phyloP scores from a whole-genome alignment of 1,139 yeast genomes.

The Debaryomyces robertsiae region DNA sequence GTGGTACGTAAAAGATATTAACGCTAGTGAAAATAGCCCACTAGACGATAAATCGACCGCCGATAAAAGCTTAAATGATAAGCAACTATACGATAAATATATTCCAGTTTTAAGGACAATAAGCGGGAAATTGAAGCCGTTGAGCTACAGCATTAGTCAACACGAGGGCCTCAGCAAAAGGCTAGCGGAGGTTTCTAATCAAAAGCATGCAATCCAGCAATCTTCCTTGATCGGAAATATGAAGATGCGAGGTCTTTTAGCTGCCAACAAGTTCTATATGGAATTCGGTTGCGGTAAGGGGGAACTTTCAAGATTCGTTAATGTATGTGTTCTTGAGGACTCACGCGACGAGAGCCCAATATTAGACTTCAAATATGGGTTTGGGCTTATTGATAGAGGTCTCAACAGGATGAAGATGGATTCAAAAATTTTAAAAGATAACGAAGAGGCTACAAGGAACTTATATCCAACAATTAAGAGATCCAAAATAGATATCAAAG shows the following conservation, averaged over 20 bases:
- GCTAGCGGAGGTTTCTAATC: constrained; percentile 52
- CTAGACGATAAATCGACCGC: constrained; percentile 16
- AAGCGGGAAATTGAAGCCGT: constrained; percentile 18
- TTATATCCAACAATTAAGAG: constrained; percentile 47
- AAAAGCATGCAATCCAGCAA: constrained; percentile 83
- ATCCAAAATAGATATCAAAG: constrained; percentile 77
- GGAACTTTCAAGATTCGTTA: constrained; percentile 74
- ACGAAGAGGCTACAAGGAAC: constrained; percentile 25
- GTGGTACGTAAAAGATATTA: constrained; percentile 49
- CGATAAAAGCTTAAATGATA: constrained; percentile 15
- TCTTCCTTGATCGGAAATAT: constrained; percentile 77
- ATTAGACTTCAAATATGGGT: constrained; percentile 35
- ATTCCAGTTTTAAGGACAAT: constrained; percentile 28
- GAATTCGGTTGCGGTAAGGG: constrained; percentile 95
- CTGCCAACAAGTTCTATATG: constrained; percentile 44
- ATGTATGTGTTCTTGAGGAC: constrained; percentile 44
- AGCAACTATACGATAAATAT: constrained; percentile 28
- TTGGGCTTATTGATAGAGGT: constrained; percentile 73
- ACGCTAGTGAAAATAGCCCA: constrained; percentile 25
- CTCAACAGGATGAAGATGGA: constrained; percentile 81
- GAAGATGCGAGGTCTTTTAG: constrained; percentile 43
- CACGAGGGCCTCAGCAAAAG: constrained; percentile 41
- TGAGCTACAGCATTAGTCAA: constrained; percentile 16
- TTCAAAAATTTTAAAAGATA: constrained; percentile 61
- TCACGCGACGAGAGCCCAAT: constrained; percentile 15